Base-by-base conservation (phyloP, 176 grass and related monocot genomes). In the Phragmites australis region DNA sequence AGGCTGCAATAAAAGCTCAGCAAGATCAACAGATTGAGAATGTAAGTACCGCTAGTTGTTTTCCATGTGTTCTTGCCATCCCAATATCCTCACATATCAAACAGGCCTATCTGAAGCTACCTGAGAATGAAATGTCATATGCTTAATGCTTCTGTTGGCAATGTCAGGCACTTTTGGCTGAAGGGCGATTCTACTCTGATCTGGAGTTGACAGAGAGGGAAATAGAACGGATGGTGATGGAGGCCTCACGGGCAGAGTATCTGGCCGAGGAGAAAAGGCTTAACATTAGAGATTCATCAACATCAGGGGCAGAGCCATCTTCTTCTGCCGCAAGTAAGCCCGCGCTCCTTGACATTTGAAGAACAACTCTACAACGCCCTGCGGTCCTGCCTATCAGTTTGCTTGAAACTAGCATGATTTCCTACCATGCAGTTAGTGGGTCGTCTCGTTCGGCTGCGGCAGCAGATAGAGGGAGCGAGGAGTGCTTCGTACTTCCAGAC, bases 1-100 rank as follows among this genome's bases (percentile, higher is more conserved):
- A 99, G 76, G 90, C 88, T 79, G 97, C 90, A 44, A 99, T 99
- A 66, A 99, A 91, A 89, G 97, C 93, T 37, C 97, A 99, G 72
- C 97, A 99, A 93, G 97, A 99, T 34, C 90, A 93, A 54, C 97
- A 96, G 70, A 93, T 99, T 74, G 97, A 99, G 82, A 99, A 99
- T 82, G 97, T 95, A 83, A 91, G 88, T 57, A 49, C 46, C 53
- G 32, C 25, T 9, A 71, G 21, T 77, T 85, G 79, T 76, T 81
- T 50, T 45, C 18, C 34, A 40, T 18, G 55, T 72, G 53, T 47
- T 68, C 21, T 72, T 74, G 3, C 22, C 39, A 68, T 83, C 18
- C 34, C 16, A 47, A 57, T 55, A 82, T 11, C 2, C 68, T 47
- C 27, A 39, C 32, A 85, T 46, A 51, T 70, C 55, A 37, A 82